Evolutionary conservation across 2,329 filamentous ascomycete species (phyloP).

Genomic region (Penicillium sp.): DNA sequence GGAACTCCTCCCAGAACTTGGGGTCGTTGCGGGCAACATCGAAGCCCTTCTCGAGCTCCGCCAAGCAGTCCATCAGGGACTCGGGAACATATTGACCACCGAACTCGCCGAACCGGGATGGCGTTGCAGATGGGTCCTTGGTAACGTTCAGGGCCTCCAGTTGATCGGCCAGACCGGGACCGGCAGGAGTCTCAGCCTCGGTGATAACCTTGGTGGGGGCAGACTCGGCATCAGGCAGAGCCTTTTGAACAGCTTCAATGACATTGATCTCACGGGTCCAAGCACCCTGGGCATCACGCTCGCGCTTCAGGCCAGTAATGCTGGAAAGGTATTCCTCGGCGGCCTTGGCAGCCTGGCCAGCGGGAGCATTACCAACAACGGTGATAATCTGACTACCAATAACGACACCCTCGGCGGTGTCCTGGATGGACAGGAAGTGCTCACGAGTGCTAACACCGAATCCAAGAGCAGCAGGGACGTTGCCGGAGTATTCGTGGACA

Average conservation of each 20-base stretch:
- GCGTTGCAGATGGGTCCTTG: conserved; percentile 64
- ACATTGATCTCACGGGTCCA: conserved; percentile 71
- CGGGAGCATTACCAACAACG: conserved; percentile 71
- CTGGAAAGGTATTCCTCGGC: conserved; percentile 88
- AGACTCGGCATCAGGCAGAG: conserved; percentile 58
- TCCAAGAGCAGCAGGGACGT: conserved; percentile 88
- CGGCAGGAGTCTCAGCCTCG: conserved; percentile 60
- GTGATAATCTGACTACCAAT: conserved; percentile 96
- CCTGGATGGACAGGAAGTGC: conserved; percentile 84
- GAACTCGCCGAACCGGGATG: conserved; percentile 90
- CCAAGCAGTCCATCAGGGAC: conserved; percentile 95
- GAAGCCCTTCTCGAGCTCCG: conserved; percentile 89
- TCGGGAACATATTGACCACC: conserved; percentile 98
- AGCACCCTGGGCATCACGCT: conserved; percentile 51
- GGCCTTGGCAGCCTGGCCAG: conserved; percentile 70
- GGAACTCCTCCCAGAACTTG: conserved; percentile 95
- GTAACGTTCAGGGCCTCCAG: conserved; percentile 78
- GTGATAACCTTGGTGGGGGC: conserved; percentile 69
- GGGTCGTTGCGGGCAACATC: conserved; percentile 84
- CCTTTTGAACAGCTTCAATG: conserved; percentile 69
- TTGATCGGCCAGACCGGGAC: conserved; percentile 77
- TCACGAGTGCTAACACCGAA: conserved; percentile 96
- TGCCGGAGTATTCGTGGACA: conserved; percentile 90
- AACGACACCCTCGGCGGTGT: conserved; percentile 89
- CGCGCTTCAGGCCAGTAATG: conserved; percentile 64